A percentile compares a stretch with the other conserved stretches of the same genome.
Evolutionary conservation across 2,329 filamentous ascomycete genomes (phyloP).

Genomic region (Colletotrichum tamarilloi): DNA sequence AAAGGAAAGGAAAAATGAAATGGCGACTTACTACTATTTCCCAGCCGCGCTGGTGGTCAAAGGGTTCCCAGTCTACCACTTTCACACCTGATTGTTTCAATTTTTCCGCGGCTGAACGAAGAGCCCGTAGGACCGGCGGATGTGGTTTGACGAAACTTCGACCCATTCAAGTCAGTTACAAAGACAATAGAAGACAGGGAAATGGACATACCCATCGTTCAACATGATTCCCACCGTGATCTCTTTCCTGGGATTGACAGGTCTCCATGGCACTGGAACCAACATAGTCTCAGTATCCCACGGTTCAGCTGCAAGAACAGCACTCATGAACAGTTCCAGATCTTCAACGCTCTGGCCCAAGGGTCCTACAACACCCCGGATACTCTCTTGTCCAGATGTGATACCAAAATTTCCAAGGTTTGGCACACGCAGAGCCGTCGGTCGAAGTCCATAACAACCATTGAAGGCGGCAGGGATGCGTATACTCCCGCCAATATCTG

Average conservation of each 20-base stretch:
- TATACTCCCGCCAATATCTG: conserved; percentile 70
- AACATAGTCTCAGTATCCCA: conserved; percentile 68
- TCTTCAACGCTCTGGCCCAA: conserved; percentile 67
- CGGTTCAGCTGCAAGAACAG: conserved; percentile 61
- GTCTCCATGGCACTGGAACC: conserved; percentile 67
- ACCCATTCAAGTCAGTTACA: neutral
- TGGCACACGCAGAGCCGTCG: conserved; percentile 69
- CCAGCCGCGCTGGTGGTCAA: conserved; percentile 47
- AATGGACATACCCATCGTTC: conserved; percentile 70
- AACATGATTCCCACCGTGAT: conserved; percentile 71
- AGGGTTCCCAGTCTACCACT: conserved; percentile 61
- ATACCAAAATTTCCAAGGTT: conserved; percentile 63
- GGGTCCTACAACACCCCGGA: conserved; percentile 72
- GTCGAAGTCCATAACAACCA: conserved; percentile 66
- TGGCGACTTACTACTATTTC: conserved; percentile 1
- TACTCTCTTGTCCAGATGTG: conserved; percentile 73
- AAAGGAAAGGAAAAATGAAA: no score
- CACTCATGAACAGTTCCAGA: conserved; percentile 63
- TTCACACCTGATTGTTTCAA: conserved; percentile 60
- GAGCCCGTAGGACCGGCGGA: conserved; percentile 70
- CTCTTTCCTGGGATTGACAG: conserved; percentile 44
- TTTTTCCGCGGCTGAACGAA: conserved; percentile 55
- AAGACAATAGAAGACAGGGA: no score
- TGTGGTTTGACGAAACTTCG: conserved; percentile 58
- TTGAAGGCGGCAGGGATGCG: conserved; percentile 66